Conservation (phyloP, 176 grass and related monocot species). For the Rhipidocladum racemiflorum region DNA sequence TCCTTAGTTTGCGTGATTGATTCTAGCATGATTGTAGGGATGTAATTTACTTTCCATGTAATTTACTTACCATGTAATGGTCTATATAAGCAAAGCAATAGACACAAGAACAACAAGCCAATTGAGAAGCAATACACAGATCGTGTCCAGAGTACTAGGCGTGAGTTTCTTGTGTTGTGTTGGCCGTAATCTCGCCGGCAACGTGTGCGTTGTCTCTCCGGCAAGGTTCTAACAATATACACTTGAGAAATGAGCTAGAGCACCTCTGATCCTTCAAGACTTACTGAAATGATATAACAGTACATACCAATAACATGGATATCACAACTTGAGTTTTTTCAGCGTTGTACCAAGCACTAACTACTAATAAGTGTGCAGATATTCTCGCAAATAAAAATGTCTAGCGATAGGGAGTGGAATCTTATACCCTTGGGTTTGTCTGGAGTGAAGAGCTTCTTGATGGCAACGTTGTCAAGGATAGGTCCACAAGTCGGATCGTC, state of each 20-base stretch:
- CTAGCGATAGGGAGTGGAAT: neutral
- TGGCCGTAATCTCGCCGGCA: no score
- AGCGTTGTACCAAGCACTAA: neutral
- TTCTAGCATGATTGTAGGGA: no score
- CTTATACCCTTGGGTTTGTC: constrained; percentile 66
- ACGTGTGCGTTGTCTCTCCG: no score
- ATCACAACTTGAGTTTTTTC: neutral
- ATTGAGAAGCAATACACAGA: no score
- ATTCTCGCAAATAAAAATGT: neutral
- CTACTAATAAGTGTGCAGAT: neutral
- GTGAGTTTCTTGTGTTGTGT: no score
- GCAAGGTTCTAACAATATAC: no score
- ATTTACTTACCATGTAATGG: no score
- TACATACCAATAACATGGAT: neutral
- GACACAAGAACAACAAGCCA: no score
- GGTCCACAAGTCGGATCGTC: constrained; percentile 96
- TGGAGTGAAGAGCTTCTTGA: constrained; percentile 91
- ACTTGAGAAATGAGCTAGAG: neutral
- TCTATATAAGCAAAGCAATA: no score
- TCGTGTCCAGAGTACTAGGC: no score
- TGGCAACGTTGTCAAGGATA: constrained; percentile 81
- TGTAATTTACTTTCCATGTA: no score
- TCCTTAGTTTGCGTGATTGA: no score
- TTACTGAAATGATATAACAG: neutral
- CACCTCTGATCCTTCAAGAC: neutral